Base-by-base conservation (phyloP, 2,329 filamentous ascomycete genomes). In the Calonectria honghensis region DNA sequence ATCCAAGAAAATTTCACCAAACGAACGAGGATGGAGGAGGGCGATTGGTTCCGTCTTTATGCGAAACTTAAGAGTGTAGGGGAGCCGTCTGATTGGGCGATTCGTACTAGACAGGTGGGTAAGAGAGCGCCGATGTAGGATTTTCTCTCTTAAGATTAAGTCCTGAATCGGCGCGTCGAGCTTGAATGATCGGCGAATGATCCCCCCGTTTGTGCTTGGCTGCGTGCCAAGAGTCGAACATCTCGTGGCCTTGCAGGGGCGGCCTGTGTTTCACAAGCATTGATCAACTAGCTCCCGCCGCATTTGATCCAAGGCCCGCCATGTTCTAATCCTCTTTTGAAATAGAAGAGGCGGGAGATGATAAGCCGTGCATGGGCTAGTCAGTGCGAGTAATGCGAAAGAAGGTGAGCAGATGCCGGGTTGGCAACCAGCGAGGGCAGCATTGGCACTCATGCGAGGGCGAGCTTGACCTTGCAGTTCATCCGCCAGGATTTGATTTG, bases 181-280 rank as follows among this genome's bases (percentile, higher is more conserved):
- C 9, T 18, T 5, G 37, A 41, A 63, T 20, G 37, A 63, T 63
- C 57, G 57, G 57, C 29, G 35, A 27, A 41, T 63, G 32, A 41
- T 63, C 35, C 57, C 57, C 57, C 35, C 13, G n/a, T 41, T 63
- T 63, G 13, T 16, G 32, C 24, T 11, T 41, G 18, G 57, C 6
- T 63, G 4, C 13, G 11, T 20, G 57, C 57, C 57, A 45, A 63
- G 57, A 24, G 10, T 37, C 6, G 1, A 11, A 24, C 6, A 37
- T 63, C 57, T 16, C 57, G 57, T 63, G 57, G 57, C 35, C 57
- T 29, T 63, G 37, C 57, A 63, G 57, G 57, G 57, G n/a, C 14
- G 9, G n/a, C n/a, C 57, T 63, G 57, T 35, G 6, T 41, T 10
- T 29, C 13, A 29, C 11, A 63, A 39, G 35, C 13, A 16, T 20